These are phyloP conservation scores for Vaccinium corymbosum DNA, from an alignment of 148 eudicot genomes.

Conservation along the genomic window DNA sequence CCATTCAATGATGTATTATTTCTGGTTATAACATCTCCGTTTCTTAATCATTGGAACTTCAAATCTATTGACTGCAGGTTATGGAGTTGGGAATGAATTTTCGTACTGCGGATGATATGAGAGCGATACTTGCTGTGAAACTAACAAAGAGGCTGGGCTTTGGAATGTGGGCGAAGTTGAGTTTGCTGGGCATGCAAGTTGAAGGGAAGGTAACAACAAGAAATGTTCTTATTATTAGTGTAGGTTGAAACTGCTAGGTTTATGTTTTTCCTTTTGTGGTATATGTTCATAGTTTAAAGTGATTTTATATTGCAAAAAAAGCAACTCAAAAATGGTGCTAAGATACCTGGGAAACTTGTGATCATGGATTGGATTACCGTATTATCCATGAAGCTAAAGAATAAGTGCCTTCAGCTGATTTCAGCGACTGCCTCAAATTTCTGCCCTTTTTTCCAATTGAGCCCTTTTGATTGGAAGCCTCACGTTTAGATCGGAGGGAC, in stretches of 20 bases:
- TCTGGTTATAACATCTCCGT: neutral
- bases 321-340: neutral
- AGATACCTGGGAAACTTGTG: neutral
- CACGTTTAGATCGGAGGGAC: too few species aligned
- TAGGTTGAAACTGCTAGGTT: neutral
- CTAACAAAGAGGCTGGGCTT: conserved; percentile 31
- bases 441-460: too few species aligned
- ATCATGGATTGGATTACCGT: neutral
- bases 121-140: conserved; percentile 59
- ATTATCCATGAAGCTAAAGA: neutral
- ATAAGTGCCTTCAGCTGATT: too few species aligned
- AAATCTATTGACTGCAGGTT: conserved; percentile 40
- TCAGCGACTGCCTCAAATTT: too few species aligned
- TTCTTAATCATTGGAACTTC: neutral
- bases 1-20: neutral
- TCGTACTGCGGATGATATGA: conserved; percentile 88
- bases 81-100: conserved; percentile 89
- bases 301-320: neutral
- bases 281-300: neutral
- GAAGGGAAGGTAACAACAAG: conserved; percentile 77
- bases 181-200: conserved; percentile 79
- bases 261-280: neutral
- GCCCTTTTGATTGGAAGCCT: too few species aligned
- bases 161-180: conserved; percentile 77
- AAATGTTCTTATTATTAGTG: neutral